Base-by-base conservation (phyloP, 805 yeast genomes). In the Candida patagonica region DNA sequence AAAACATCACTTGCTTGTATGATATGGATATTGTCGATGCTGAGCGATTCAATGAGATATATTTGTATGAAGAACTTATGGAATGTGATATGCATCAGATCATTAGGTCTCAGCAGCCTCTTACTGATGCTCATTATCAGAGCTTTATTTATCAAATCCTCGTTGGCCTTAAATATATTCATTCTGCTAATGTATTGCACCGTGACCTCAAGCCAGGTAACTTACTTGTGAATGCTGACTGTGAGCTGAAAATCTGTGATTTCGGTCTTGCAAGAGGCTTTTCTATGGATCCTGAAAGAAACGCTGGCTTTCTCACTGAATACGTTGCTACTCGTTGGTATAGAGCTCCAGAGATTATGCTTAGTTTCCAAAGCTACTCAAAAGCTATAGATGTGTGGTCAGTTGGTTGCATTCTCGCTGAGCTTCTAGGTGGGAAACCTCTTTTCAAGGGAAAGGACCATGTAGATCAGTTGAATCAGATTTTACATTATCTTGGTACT, bases 71-170 rank as follows among this genome's bases (percentile, higher is more conserved):
- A 61, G 98, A 89, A 62, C 68, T 89, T 52, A 92, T 92, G 97
- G 97, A 89, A 60, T 89, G 97, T 62, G 98, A 92, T 61, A 80
- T 92, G 86, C 96, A 89, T 62, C 97, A 89, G 61, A 92, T 92
- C 54, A 89, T 92, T 47, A 73, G 94, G 50, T 83, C 95, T 8
- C 89, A 88, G 16, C 97, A 92, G 60, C 83, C 94, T 0, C 68
- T 92, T 49, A 85, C 96, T 1, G 97, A 92, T 58, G 85, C 88
- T 24, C 98, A 92, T 60, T 88, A 84, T 61, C 98, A 92, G 63
- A 78, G 85, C 46, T 92, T 92, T 55, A 73, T 85, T 13, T 92
- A 92, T 59, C 97, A 89, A 64, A 82, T 84, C 23, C 67, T 89
- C 43, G 87, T 96, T 52, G 98, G 96, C 5, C 65, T 89, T 49